These are phyloP conservation scores for Candida cerambycidarum DNA, from an alignment of 805 yeast genomes.

Conservation along the genomic window DNA sequence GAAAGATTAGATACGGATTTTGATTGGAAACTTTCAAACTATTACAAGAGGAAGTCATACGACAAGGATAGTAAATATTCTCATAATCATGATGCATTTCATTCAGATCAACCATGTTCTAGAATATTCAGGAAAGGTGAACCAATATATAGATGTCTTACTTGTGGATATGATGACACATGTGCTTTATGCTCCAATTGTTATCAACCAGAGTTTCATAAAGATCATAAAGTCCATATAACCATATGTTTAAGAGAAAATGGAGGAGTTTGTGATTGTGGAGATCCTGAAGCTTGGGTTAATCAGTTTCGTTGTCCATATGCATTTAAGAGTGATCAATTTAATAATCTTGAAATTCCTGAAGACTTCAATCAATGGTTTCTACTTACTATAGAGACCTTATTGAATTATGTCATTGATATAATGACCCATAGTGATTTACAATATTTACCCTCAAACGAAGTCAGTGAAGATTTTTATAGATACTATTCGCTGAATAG, in stretches of 20 bases:
- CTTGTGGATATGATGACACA: conserved; percentile 78
- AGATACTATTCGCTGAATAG: conserved; percentile 30
- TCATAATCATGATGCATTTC: conserved; percentile 41
- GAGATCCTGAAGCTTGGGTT: conserved; percentile 84
- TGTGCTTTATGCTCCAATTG: conserved; percentile 82
- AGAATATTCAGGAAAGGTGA: conserved; percentile 73
- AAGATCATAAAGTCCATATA: conserved; percentile 68
- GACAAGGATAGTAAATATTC: too few relatives aligned
- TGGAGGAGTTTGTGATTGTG: conserved; percentile 87
- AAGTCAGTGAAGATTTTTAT: conserved; percentile 22
- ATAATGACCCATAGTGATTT: conserved; percentile 52
- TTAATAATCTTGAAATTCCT: conserved; percentile 33
- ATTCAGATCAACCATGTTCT: conserved; percentile 71
- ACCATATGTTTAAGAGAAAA: conserved; percentile 64
- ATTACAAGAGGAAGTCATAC: too few relatives aligned
- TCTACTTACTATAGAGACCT: conserved; percentile 41
- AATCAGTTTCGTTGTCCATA: conserved; percentile 49
- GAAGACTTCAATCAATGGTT: conserved; percentile 40
- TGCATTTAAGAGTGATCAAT: conserved; percentile 15
- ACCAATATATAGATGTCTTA: conserved; percentile 73
- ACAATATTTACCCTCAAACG: conserved; percentile 33
- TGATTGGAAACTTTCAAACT: conserved; percentile 34
- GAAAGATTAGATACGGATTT: conserved; percentile 22
- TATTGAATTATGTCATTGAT: conserved; percentile 62
- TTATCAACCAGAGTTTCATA: conserved; percentile 66